Conservation (phyloP, 441 rosid species). For the Gossypium aridum region DNA sequence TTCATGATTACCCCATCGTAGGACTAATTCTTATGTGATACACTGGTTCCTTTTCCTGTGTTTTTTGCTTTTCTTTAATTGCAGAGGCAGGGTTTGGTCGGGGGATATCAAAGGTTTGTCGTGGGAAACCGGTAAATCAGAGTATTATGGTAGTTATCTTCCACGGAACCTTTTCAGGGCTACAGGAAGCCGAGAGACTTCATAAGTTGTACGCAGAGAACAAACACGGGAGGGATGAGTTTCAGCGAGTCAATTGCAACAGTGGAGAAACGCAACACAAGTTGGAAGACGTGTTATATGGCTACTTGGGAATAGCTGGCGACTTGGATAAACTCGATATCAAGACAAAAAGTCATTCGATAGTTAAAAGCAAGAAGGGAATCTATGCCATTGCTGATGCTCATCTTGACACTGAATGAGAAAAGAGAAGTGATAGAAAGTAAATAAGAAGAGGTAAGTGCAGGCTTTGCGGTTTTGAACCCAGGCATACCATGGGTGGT, state of each 20-base stretch:
- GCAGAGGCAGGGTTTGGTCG: slow-evolving; percentile 25
- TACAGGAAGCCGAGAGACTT: slow-evolving; percentile 31
- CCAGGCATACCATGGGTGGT: no score
- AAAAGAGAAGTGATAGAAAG: not conserved
- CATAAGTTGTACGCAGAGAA: slow-evolving; percentile 20
- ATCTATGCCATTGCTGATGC: slow-evolving; percentile 20
- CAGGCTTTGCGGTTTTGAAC: not conserved
- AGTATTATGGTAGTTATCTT: slow-evolving; percentile 30
- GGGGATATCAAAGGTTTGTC: slow-evolving; percentile 20
- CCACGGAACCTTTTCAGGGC: slow-evolving; percentile 28
- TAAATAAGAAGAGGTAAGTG: not conserved
- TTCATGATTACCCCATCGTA: slow-evolving; percentile 3
- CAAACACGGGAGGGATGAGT: slow-evolving; percentile 28
- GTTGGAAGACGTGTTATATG: slow-evolving; percentile 16
- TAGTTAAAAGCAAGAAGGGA: slow-evolving; percentile 31
- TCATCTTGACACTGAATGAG: not conserved
- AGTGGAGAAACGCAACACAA: slow-evolving; percentile 6
- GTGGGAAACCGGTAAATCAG: slow-evolving; percentile 31
- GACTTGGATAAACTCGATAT: slow-evolving; percentile 36
- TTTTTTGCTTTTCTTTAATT: slow-evolving; percentile 6
- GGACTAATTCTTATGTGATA: not conserved
- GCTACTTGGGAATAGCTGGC: slow-evolving; percentile 33
- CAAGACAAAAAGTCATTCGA: slow-evolving; percentile 20
- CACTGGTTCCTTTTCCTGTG: not conserved
- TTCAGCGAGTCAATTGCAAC: slow-evolving; percentile 5